Conservation (phyloP, 2,329 filamentous ascomycete genomes). For the Verticillium zaregamsianum region DNA sequence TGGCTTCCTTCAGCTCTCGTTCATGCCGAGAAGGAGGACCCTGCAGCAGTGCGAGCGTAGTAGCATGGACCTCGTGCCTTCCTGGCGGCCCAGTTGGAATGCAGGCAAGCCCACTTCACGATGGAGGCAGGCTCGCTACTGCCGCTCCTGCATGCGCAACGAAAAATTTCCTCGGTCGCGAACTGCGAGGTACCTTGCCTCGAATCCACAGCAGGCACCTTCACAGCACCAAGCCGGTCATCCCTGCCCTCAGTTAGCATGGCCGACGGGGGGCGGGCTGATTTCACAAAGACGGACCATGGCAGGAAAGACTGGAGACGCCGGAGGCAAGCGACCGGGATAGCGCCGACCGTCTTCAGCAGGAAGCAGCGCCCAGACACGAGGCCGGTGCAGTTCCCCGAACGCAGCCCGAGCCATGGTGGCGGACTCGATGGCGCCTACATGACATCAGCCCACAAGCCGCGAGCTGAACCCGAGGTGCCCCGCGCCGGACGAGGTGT, state of each 20-base stretch:
- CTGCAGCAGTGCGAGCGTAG: background rate
- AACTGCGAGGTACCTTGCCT: background rate
- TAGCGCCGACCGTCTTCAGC: background rate
- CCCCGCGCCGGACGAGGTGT: background rate
- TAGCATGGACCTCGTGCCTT: background rate
- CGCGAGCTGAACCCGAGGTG: background rate
- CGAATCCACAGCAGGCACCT: too few species aligned
- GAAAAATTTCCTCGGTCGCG: background rate
- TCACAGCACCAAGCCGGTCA: background rate
- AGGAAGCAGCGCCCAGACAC: background rate
- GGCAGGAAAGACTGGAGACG: background rate
- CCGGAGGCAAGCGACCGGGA: background rate
- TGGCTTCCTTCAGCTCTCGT: background rate
- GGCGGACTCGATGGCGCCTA: background rate
- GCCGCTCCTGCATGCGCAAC: background rate
- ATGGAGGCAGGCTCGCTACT: background rate
- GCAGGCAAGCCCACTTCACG: background rate
- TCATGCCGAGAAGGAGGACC: background rate
- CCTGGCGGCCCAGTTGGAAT: background rate
- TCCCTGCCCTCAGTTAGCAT: background rate
- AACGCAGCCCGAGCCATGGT: background rate
- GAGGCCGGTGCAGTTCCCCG: background rate
- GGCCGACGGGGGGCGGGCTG: background rate
- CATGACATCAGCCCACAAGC: background rate
- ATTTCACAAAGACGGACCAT: background rate